A percentile compares a stretch with the other conserved stretches of the same genome.
Evolutionary conservation across 1,139 yeast species (phyloP).

Genomic region (Suzukiozyma palmioleophila): DNA sequence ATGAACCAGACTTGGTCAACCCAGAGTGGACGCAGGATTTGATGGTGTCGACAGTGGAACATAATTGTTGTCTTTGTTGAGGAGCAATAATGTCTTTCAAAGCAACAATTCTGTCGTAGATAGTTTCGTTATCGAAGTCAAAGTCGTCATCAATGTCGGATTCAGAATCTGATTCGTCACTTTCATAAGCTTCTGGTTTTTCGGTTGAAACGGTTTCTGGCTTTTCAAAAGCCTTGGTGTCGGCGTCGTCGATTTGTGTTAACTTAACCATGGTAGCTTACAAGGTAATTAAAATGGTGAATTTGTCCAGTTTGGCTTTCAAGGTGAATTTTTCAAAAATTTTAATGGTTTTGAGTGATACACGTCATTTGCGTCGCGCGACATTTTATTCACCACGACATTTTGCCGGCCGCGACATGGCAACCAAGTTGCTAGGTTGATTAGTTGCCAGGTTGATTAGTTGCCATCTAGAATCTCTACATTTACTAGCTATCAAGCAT

Average conservation of each 20-base stretch:
- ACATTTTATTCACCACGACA: too few species aligned
- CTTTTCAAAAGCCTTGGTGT: slow-evolving; percentile 35
- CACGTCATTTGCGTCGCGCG: too few species aligned
- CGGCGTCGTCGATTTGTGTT: slow-evolving; percentile 63
- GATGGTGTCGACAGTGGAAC: slow-evolving; percentile 29
- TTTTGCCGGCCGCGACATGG: background rate
- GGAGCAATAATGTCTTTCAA: slow-evolving; percentile 91
- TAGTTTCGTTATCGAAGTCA: slow-evolving; percentile 76
- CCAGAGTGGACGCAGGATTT: slow-evolving; percentile 40
- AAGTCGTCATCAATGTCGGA: slow-evolving; percentile 70
- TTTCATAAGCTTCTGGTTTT: slow-evolving; percentile 25
- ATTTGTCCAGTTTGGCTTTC: too few species aligned
- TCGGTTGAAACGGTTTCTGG: slow-evolving; percentile 18
- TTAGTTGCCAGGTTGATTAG: too few species aligned
- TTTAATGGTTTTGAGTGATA: too few species aligned
- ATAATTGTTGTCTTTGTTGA: slow-evolving; percentile 59
- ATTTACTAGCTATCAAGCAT: too few species aligned
- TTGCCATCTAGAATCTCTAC: too few species aligned
- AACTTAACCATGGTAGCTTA: slow-evolving; percentile 58
- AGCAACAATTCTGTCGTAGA: slow-evolving; percentile 84
- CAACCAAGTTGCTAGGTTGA: background rate
- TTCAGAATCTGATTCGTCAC: slow-evolving; percentile 47
- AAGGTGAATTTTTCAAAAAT: too few species aligned
- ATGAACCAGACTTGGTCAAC: slow-evolving; percentile 60
- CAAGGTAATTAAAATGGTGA: too few species aligned